Evolutionary conservation across 2,329 filamentous ascomycete species (phyloP).

Genomic region (Knufia petricola): DNA sequence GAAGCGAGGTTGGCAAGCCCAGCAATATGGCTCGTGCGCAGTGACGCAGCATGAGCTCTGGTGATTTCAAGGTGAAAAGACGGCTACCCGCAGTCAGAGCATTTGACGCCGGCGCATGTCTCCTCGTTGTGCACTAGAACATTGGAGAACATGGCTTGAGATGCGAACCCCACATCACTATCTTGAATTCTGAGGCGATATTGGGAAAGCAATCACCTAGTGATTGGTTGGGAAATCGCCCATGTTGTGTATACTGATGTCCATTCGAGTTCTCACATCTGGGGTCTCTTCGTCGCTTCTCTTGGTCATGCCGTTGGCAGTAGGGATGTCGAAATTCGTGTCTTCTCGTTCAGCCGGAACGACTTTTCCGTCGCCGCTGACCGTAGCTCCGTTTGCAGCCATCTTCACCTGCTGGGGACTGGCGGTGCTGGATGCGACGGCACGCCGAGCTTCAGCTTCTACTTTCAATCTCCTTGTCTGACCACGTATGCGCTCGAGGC

Average conservation of each 20-base stretch:
- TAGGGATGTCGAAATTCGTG: conserved; percentile 9
- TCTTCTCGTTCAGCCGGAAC: conserved; percentile 39
- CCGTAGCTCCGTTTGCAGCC: conserved; percentile 51
- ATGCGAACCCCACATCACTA: too few species aligned
- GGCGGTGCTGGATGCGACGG: conserved; percentile 54
- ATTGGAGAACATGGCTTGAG: not conserved
- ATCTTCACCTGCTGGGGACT: conserved; percentile 52
- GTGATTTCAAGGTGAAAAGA: not conserved
- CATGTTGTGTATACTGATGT: conserved; percentile 53
- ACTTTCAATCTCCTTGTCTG: conserved; percentile 60
- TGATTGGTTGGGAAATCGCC: conserved; percentile 32
- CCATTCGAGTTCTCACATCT: conserved; percentile 43
- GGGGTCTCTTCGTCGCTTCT: conserved; percentile 28
- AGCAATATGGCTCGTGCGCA: conserved; percentile 4
- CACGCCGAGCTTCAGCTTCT: conserved; percentile 54
- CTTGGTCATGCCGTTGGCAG: not conserved
- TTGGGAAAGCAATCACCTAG: not conserved
- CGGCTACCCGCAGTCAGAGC: too few species aligned
- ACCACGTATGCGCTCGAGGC: conserved; percentile 61
- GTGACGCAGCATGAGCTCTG: not conserved
- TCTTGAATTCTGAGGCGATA: not conserved
- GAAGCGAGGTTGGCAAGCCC: conserved; percentile 3
- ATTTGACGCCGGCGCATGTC: too few species aligned
- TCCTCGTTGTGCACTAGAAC: not conserved
- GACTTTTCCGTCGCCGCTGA: conserved; percentile 48